phyloP scores from a whole-genome alignment of 768 basidiomycete genomes.

The Mycena metata region DNA sequence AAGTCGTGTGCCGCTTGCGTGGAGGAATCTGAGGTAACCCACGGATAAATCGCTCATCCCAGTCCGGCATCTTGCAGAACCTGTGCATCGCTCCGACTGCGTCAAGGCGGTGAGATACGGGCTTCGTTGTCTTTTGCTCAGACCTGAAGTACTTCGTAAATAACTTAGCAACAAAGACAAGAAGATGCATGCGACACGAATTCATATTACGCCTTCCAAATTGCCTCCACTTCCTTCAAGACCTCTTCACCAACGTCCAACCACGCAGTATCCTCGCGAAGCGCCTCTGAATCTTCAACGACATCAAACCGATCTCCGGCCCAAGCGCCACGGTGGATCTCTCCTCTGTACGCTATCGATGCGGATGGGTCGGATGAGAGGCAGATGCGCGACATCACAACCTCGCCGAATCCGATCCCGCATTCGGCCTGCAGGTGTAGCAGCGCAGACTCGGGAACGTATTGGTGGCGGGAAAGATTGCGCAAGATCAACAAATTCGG shows the following conservation, averaged over 20 bases:
- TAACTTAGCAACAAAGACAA: too few relatives aligned
- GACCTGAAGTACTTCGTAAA: too few relatives aligned
- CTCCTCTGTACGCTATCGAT: constrained; percentile 27
- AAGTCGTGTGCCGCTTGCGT: too few relatives aligned
- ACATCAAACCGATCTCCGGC: constrained; percentile 41
- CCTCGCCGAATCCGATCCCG: constrained; percentile 18
- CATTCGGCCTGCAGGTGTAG: background rate
- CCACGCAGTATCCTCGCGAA: constrained; percentile 19
- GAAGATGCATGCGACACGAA: too few relatives aligned
- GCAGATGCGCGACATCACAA: constrained; percentile 35
- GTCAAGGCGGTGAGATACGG: too few relatives aligned
- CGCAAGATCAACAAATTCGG: background rate
- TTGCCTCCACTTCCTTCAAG: constrained; percentile 13
- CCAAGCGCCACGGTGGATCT: constrained; percentile 40
- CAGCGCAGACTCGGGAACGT: constrained; percentile 8
- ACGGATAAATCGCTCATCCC: too few relatives aligned
- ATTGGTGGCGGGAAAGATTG: constrained; percentile 8
- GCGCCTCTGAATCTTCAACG: constrained; percentile 13
- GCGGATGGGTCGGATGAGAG: constrained; percentile 29
- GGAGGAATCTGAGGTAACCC: too few relatives aligned
- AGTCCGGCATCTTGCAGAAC: too few relatives aligned
- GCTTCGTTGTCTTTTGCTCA: too few relatives aligned
- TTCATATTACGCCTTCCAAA: constrained; percentile 10
- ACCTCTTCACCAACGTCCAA: constrained; percentile 19
- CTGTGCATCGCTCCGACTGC: too few relatives aligned